Evolutionary conservation across 495 filamentous ascomycete species (phyloP).

Genomic region (Xylaria telfairii): DNA sequence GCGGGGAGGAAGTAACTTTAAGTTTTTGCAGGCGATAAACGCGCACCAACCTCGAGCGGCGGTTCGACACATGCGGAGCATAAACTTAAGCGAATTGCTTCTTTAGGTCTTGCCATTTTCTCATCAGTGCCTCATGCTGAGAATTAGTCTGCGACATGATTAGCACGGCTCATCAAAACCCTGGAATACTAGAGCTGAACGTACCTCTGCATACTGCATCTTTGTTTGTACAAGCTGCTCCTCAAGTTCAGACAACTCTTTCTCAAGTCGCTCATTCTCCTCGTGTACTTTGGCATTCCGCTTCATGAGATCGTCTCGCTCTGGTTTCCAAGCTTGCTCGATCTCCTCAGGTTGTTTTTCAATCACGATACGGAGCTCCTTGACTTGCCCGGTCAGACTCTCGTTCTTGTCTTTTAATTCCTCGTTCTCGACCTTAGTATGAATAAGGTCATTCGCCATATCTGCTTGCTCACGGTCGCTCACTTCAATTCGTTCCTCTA

Average conservation of each 20-base stretch:
- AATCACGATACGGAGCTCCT: slow-evolving; percentile 80
- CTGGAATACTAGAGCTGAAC: slow-evolving; percentile 32
- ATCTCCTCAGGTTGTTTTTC: slow-evolving; percentile 90
- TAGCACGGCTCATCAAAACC: slow-evolving; percentile 12
- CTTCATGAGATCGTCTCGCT: slow-evolving; percentile 93
- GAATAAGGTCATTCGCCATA: slow-evolving; percentile 87
- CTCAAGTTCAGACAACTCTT: slow-evolving; percentile 92
- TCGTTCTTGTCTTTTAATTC: slow-evolving; percentile 88
- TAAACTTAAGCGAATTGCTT: slow-evolving; percentile 53
- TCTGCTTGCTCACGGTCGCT: slow-evolving; percentile 93
- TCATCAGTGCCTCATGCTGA: slow-evolving; percentile 74
- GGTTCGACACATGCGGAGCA: not conserved
- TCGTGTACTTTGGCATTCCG: slow-evolving; percentile 94
- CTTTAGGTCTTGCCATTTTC: slow-evolving; percentile 83
- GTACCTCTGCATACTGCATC: slow-evolving; percentile 93
- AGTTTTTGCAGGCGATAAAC: not conserved
- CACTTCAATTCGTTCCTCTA: slow-evolving; percentile 88
- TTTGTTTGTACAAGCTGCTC: slow-evolving; percentile 91
- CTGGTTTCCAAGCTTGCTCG: slow-evolving; percentile 77
- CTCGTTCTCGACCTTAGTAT: slow-evolving; percentile 91
- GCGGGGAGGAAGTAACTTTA: not conserved
- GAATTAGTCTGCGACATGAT: slow-evolving; percentile 63
- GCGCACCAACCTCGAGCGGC: not conserved
- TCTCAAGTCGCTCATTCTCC: slow-evolving; percentile 87
- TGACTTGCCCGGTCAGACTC: slow-evolving; percentile 78